A percentile compares a stretch with the other conserved stretches of the same genome.
phyloP scores from a whole-genome alignment of 2,329 filamentous ascomycete species.

The Iodosphaeria phyllophila region DNA sequence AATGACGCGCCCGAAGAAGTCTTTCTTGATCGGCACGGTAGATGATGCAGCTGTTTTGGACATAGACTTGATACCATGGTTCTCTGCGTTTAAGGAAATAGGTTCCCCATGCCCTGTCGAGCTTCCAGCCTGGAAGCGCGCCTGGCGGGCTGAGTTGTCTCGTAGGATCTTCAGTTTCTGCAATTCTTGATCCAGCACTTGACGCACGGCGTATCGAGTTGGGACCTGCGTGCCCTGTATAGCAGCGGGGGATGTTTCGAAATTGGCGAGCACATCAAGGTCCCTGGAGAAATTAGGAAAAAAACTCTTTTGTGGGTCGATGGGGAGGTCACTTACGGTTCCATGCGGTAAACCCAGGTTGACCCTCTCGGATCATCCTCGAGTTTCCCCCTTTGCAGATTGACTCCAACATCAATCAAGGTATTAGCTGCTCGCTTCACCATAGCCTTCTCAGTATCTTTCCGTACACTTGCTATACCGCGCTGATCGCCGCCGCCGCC shows the following conservation, averaged over 20 bases:
- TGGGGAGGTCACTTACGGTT: slow-evolving; percentile 47
- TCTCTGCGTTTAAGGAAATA: slow-evolving; percentile 20
- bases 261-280: slow-evolving; percentile 63
- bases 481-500: slow-evolving; percentile 45
- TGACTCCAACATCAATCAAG: slow-evolving; percentile 66
- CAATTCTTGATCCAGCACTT: slow-evolving; percentile 84
- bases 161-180: slow-evolving; percentile 50
- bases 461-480: slow-evolving; percentile 68
- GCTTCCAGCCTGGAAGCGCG: slow-evolving; percentile 39
- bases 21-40: slow-evolving; percentile 17
- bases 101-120: slow-evolving; percentile 7
- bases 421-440: slow-evolving; percentile 64
- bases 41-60: slow-evolving; percentile 15
- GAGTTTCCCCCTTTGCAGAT: slow-evolving; percentile 63
- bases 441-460: slow-evolving; percentile 66
- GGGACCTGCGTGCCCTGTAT: slow-evolving; percentile 42
- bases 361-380: slow-evolving; percentile 49
- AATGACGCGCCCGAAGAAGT: slow-evolving; percentile 19
- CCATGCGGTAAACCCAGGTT: slow-evolving; percentile 82
- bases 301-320: background rate
- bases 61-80: slow-evolving; percentile 12
- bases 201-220: slow-evolving; percentile 79
- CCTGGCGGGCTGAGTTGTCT: slow-evolving; percentile 46
- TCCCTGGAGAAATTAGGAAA: slow-evolving; percentile 19
- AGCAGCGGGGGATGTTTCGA: slow-evolving; percentile 44